Conservation (phyloP, 768 basidiomycete genomes). For the Thelephora aurantiotincta region DNA sequence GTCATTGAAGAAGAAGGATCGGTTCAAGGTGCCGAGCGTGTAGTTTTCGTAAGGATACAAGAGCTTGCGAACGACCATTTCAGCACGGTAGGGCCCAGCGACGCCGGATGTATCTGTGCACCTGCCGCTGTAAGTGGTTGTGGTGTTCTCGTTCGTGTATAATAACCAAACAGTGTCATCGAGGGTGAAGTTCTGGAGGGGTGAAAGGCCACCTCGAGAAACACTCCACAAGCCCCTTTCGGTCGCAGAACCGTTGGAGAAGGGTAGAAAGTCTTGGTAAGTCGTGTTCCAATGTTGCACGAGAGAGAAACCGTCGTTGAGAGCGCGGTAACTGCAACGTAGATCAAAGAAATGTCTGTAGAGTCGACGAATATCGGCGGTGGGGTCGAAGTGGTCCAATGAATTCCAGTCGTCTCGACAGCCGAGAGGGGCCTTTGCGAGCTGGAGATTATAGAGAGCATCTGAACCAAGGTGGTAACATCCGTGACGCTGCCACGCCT, state of each 20-base stretch:
- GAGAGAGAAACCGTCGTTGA: slow-evolving; percentile 80
- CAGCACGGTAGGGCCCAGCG: too few species aligned
- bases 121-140: too few species aligned
- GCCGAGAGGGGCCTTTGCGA: slow-evolving; percentile 65
- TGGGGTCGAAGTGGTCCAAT: slow-evolving; percentile 91
- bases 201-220: slow-evolving; percentile 45
- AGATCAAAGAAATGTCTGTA: slow-evolving; percentile 62
- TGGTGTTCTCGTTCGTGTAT: slow-evolving; percentile 18
- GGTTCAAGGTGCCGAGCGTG: slow-evolving; percentile 47
- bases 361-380: slow-evolving; percentile 59
- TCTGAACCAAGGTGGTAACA: slow-evolving; percentile 83
- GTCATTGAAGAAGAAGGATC: slow-evolving; percentile 45
- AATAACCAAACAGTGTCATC: slow-evolving; percentile 62
- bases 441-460: slow-evolving; percentile 90
- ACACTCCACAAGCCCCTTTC: slow-evolving; percentile 86
- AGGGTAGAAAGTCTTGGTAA: slow-evolving; percentile 58
- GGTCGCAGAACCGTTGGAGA: slow-evolving; percentile 67
- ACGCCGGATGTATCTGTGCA: too few species aligned
- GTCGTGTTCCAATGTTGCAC: slow-evolving; percentile 83
- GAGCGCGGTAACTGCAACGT: slow-evolving; percentile 48
- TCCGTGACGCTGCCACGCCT: slow-evolving; percentile 87
- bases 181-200: slow-evolving; percentile 49
- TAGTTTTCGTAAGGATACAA: slow-evolving; percentile 78
- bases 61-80: slow-evolving; percentile 34
- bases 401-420: slow-evolving; percentile 88